phyloP scores from a whole-genome alignment of 208 protist species.

The Zelonia costaricensis region DNA sequence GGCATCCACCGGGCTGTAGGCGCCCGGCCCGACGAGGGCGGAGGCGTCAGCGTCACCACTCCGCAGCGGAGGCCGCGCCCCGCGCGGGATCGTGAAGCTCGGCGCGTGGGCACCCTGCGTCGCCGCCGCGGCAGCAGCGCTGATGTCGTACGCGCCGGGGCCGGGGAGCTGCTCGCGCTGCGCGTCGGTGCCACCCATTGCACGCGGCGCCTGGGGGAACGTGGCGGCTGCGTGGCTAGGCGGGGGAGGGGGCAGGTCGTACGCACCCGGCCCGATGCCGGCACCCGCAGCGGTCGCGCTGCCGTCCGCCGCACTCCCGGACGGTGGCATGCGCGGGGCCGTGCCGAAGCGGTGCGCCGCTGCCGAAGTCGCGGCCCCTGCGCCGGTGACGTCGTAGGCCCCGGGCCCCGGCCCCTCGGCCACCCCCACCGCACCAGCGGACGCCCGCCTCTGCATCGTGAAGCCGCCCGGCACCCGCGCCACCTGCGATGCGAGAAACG shows the following conservation, averaged over 20 bases:
- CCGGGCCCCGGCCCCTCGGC: slow-evolving; percentile 24
- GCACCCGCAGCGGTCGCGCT: not conserved
- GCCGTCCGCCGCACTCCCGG: no score
- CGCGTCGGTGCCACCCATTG: not conserved
- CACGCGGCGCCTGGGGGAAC: slow-evolving; percentile 22
- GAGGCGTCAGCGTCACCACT: slow-evolving; percentile 23
- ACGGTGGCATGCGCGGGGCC: slow-evolving; percentile 27
- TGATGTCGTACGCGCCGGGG: slow-evolving; percentile 30
- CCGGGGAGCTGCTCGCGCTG: no score
- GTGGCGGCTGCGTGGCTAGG: not conserved
- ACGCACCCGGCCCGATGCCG: slow-evolving; percentile 24
- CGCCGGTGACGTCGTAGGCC: slow-evolving; percentile 9
- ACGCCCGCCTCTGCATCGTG: slow-evolving; percentile 19
- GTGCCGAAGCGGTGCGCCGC: slow-evolving; percentile 39
- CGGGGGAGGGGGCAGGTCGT: slow-evolving; percentile 10
- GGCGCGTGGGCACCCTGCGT: not conserved
- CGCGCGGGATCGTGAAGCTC: slow-evolving; percentile 27
- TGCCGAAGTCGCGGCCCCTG: not conserved
- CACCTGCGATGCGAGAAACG: slow-evolving; percentile 15
- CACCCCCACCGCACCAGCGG: not conserved
- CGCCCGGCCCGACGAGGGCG: slow-evolving; percentile 24
- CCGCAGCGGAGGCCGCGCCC: slow-evolving; percentile 16
- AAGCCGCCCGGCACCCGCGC: slow-evolving; percentile 2
- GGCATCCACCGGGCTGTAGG: slow-evolving; percentile 9
- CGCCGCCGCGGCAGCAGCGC: not conserved